phyloP scores from a whole-genome alignment of 352 stramenopile species.

The Phytophthora brassicae region DNA sequence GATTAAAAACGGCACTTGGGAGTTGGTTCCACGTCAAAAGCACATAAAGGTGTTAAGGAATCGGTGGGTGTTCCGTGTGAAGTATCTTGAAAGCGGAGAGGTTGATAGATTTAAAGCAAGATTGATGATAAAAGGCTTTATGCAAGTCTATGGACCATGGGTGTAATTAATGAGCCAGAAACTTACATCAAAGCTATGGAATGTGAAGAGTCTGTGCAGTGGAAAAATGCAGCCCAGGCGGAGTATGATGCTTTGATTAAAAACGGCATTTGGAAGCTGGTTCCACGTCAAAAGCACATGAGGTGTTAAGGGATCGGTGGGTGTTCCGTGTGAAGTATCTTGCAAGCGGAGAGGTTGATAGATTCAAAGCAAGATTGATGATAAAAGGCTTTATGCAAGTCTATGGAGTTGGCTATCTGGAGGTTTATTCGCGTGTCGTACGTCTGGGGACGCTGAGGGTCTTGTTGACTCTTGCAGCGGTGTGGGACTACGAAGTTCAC shows the following conservation, averaged over 20 bases:
- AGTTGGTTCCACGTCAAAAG: no score
- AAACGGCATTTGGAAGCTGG: no score
- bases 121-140: no score
- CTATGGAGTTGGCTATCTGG: conserved; percentile 2
- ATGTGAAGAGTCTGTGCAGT: no score
- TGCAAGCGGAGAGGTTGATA: not conserved
- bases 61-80: no score
- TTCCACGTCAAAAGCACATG: not conserved
- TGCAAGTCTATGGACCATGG: no score
- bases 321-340: conserved; percentile 5
- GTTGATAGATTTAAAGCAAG: no score
- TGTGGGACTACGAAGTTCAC: conserved; percentile 13
- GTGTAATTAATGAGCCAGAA: not conserved
- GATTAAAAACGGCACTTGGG: no score
- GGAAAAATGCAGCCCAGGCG: no score
- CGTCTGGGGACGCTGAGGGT: conserved; percentile 6
- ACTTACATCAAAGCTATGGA: not conserved
- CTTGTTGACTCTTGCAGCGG: conserved; percentile 8
- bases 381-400: conserved; percentile 11
- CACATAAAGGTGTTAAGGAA: no score
- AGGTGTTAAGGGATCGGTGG: conserved; percentile 6
- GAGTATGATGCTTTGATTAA: no score
- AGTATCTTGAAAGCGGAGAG: no score
- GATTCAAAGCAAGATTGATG: conserved; percentile 4
- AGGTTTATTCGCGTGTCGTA: conserved; percentile 10